Conservation (phyloP, 2,329 filamentous ascomycete species). For the Fusarium bactridioides region DNA sequence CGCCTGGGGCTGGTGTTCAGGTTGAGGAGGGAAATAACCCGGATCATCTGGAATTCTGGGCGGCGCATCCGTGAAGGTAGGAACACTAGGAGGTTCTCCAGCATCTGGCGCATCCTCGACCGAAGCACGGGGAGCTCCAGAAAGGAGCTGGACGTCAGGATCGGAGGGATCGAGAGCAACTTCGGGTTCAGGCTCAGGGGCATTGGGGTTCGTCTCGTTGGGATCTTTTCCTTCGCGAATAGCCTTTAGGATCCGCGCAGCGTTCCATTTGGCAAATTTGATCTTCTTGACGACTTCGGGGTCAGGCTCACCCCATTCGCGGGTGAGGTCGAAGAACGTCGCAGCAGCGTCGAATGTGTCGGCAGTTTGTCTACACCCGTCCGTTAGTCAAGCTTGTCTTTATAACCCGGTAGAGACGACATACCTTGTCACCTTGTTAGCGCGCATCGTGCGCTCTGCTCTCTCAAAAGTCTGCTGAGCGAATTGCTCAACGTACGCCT, state of each 20-base stretch:
- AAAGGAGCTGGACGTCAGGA: constrained; percentile 66
- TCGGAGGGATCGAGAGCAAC: constrained; percentile 68
- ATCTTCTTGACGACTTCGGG: constrained; percentile 83
- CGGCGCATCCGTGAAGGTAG: constrained; percentile 39
- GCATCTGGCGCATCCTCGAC: constrained; percentile 63
- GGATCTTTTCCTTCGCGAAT: constrained; percentile 91
- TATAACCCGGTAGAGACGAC: not conserved
- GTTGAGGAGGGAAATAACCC: constrained; percentile 47
- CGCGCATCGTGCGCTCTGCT: constrained; percentile 81
- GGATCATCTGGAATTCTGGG: constrained; percentile 41
- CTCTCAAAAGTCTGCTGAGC: constrained; percentile 86
- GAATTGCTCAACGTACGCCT: constrained; percentile 95
- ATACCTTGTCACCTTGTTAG: constrained; percentile 83
- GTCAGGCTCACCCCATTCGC: constrained; percentile 82
- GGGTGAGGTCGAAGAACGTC: constrained; percentile 88
- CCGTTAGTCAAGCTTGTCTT: not conserved
- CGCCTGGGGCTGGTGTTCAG: constrained; percentile 11
- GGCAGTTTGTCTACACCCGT: constrained; percentile 77
- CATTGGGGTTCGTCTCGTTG: constrained; percentile 85
- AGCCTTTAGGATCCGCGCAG: constrained; percentile 87
- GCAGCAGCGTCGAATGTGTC: constrained; percentile 93
- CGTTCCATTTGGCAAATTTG: constrained; percentile 97
- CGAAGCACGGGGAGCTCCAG: constrained; percentile 51
- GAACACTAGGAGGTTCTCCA: constrained; percentile 44
- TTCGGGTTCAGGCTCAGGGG: constrained; percentile 55